Evolutionary conservation across 1,284 basidiomycete genomes (phyloP), one percentile per base, ranked within the genome.

Genomic region (Puccinia hordei): DNA sequence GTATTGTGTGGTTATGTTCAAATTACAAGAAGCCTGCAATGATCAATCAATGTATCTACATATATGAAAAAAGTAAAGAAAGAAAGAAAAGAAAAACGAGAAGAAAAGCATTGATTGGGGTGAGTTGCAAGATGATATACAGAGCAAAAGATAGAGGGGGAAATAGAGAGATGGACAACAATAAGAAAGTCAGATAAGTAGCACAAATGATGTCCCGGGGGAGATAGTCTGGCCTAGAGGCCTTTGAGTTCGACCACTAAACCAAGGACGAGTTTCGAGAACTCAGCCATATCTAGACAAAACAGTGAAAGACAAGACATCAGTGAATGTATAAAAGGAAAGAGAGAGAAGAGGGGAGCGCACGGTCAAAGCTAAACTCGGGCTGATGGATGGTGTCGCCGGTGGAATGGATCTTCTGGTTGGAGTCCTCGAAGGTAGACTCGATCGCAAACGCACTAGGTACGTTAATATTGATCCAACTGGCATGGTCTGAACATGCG

Each of bases 371-470:
- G 83, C 91, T 93, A 87, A 97, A 97, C 85, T 95, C 95, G 30
- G 90, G 88, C 83, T 93, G 89, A 85, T 95, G 92, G 83, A 93
- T 92, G 68, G 91, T 88, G 90, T 98, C 94, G 73, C 89, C 90
- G 33, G 88, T 85, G 9, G 90, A 90, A 86, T 98, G 95, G 81
- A 97, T 95, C 86, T 92, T 88, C 85, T 90, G 87, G 87, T 94
- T 94, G 35, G 86, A 86, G 82, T 87, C 83, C 75, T 86, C 86
- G 74, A 87, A 87, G 0, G 84, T 84, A 63, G 84, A 85, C 83
- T 87, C 87, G 80, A 86, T 86, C 1, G 83, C 84, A 81, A 87
- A 87, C 0, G 86, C 85, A 5, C 82, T 82, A 6, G 86, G 86
- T 0, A 84, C 85, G 30, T 86, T 86, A 51, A 85, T 83, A 73